phyloP scores from a whole-genome alignment of 2,329 filamentous ascomycete genomes.

The Aspergillus ustus region DNA sequence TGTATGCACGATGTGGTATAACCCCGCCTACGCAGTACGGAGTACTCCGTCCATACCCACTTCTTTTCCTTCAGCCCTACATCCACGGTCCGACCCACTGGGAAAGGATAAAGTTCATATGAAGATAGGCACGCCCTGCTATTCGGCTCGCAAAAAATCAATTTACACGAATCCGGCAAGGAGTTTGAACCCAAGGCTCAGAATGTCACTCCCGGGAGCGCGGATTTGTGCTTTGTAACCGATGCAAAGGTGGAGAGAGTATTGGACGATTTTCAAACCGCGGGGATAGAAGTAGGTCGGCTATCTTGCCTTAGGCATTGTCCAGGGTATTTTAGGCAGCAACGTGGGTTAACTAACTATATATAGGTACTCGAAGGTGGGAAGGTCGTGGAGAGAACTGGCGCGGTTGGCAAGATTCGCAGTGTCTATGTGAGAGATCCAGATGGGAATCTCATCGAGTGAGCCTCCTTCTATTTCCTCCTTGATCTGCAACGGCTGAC shows the following conservation, averaged over 20 bases:
- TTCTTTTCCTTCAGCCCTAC: not conserved
- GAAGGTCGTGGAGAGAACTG: constrained; percentile 59
- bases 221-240: constrained; percentile 65
- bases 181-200: constrained; percentile 66
- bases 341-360: constrained; percentile 22
- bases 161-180: constrained; percentile 61
- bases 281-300: not conserved
- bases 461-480: constrained; percentile 27
- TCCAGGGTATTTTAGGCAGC: not conserved
- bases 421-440: constrained; percentile 67
- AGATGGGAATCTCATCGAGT: constrained; percentile 68
- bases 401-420: constrained; percentile 58
- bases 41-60: not conserved
- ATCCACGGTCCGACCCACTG: not conserved
- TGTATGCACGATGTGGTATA: no score
- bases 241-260: constrained; percentile 56
- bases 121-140: constrained; percentile 55
- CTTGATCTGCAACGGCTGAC: not conserved
- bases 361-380: constrained; percentile 56
- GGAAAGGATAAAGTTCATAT: not conserved
- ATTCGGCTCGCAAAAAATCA: constrained; percentile 66
- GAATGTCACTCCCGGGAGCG: constrained; percentile 59
- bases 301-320: not conserved
- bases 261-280: constrained; percentile 44
- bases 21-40: no score